Base-by-base conservation (phyloP, 1,139 yeast genomes). In the Meyerozyma smithsonii region DNA sequence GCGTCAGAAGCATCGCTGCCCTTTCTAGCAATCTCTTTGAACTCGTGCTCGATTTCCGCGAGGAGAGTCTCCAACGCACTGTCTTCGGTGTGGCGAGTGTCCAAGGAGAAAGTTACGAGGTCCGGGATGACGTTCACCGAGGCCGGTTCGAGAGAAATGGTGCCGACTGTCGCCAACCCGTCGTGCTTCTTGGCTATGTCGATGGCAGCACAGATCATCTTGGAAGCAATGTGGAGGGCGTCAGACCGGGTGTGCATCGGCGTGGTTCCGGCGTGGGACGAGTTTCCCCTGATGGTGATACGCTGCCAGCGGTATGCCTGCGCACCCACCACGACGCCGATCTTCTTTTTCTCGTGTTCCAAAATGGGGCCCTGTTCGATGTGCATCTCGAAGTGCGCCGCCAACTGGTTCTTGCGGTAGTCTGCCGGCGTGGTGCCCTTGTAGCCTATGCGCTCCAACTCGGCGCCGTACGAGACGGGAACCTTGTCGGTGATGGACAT, bases 301-400 rank as follows among this genome's bases (percentile, higher is more conserved):
- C 69, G 73, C 44, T 69, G 65, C 89, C 90, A 83, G 35, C 69
- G 62, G 51, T 77, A 79, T 3, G 84, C 85, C 56, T 83, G 88
- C 17, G 74, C 86, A 15, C 85, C 85, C 10, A 68, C 65, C 3
- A 82, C 88, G 32, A 82, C 66, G 17, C 89, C 90, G 43, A 83
- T 77, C 44, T 71, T 71, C 50, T 76, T 72, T 1, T 69, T 51
- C 30, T 69, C 72, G 18, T 69, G 68, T 54, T 83, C 88, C 40
- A 83, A 66, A 35, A 80, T 66, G 4, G 89, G 88, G 5, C 89
- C 90, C 58, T 83, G 90, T 53, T 83, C 89, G 44, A 83, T 83
- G 52, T 83, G 90, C 42, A 82, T 64, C 55, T 83, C 90, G 55
- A 83, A 81, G 59, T 83, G 88, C 4, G 83, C 81, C 12, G 79